These are phyloP conservation scores for Cladosporium velox DNA, from an alignment of 2,329 filamentous ascomycete genomes.

Conservation along the genomic window DNA sequence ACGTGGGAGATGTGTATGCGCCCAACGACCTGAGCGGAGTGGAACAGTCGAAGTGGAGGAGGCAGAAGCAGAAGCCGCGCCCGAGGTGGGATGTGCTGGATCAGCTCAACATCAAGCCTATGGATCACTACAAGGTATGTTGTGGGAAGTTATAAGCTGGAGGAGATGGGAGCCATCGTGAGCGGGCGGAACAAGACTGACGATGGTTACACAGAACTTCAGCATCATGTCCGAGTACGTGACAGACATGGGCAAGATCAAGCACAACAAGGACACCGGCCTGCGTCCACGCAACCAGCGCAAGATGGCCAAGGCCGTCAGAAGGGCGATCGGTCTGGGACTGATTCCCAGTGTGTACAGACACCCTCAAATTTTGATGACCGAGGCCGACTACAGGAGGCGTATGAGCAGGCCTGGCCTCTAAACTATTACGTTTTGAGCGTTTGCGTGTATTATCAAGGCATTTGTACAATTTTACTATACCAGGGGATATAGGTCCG, in stretches of 20 bases:
- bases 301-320: slow-evolving; percentile 87
- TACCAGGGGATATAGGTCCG: background rate
- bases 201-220: slow-evolving; percentile 68
- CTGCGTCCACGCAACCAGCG: slow-evolving; percentile 88
- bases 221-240: slow-evolving; percentile 87
- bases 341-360: slow-evolving; percentile 87
- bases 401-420: slow-evolving; percentile 1
- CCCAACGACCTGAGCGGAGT: slow-evolving; percentile 79
- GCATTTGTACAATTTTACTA: slow-evolving; percentile 4
- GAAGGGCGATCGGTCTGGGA: slow-evolving; percentile 84
- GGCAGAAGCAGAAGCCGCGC: slow-evolving; percentile 52
- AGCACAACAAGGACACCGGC: slow-evolving; percentile 72
- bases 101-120: slow-evolving; percentile 73
- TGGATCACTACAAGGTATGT: slow-evolving; percentile 83
- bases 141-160: background rate
- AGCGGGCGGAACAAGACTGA: background rate
- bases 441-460: slow-evolving; percentile 2
- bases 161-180: background rate
- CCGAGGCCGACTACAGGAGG: background rate
- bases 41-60: slow-evolving; percentile 82
- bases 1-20: slow-evolving; percentile 80
- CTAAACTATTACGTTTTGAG: background rate
- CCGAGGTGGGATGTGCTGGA: slow-evolving; percentile 70
- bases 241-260: slow-evolving; percentile 81
- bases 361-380: slow-evolving; percentile 75